Conservation (phyloP, 306 rosid species). For the Cicer chorassanicum region DNA sequence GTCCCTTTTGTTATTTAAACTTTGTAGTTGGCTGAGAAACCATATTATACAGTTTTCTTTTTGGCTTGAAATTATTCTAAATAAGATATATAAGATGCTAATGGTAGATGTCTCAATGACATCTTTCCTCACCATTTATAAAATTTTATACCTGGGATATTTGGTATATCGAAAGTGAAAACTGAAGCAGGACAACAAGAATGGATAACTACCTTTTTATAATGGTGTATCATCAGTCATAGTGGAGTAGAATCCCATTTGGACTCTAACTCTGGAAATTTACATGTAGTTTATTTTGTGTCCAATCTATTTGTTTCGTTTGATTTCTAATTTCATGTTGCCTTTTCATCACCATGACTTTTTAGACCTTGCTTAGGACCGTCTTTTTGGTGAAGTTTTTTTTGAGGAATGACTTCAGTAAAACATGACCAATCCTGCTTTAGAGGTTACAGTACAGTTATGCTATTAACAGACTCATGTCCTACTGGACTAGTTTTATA, state of each 20-base stretch:
- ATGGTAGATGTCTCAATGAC: slow-evolving; percentile 22
- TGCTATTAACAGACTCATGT: background rate
- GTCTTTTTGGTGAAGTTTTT: background rate
- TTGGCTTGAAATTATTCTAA: background rate
- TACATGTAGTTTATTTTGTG: background rate
- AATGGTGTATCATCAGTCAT: slow-evolving; percentile 1
- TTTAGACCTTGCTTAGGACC: background rate
- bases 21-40: slow-evolving; percentile 31
- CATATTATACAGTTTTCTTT: background rate
- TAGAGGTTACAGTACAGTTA: background rate
- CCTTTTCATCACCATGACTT: background rate
- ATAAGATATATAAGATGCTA: background rate
- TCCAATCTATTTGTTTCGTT: background rate
- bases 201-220: background rate
- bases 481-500: slow-evolving; percentile 10
- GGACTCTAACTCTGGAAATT: slow-evolving; percentile 10
- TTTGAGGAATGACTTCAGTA: background rate
- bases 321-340: slow-evolving; percentile 14
- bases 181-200: slow-evolving; percentile 9
- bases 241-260: background rate
- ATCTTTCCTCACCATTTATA: slow-evolving; percentile 20
- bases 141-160: slow-evolving; percentile 18
- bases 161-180: slow-evolving; percentile 11
- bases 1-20: slow-evolving; percentile 28
- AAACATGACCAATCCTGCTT: background rate